Evolutionary conservation across 1,139 yeast species (phyloP).

Genomic region (Suhomyces bribrorum): DNA sequence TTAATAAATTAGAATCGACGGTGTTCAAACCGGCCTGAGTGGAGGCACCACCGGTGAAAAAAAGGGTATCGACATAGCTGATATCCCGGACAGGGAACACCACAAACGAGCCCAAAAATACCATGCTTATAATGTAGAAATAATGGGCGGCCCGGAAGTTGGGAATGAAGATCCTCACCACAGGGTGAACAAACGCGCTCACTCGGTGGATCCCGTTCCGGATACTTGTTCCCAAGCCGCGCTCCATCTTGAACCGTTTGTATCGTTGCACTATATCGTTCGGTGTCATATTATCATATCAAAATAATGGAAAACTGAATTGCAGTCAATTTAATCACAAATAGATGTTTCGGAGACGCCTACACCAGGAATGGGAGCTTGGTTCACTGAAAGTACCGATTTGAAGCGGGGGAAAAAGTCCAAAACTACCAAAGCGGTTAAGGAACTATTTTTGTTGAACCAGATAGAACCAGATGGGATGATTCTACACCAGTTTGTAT

Average conservation of each 20-base stretch:
- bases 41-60: slow-evolving; percentile 70
- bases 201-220: slow-evolving; percentile 29
- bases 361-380: not conserved
- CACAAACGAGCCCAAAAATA: slow-evolving; percentile 67
- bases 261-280: slow-evolving; percentile 6
- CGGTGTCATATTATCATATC: slow-evolving; percentile 9
- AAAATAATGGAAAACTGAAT: not conserved
- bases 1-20: slow-evolving; percentile 59
- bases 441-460: no score
- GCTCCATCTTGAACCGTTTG: slow-evolving; percentile 11
- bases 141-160: slow-evolving; percentile 82
- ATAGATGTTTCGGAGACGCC: no score
- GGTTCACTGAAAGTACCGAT: no score
- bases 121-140: slow-evolving; percentile 54
- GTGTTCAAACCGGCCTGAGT: slow-evolving; percentile 95
- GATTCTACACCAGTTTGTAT: no score
- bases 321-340: not conserved
- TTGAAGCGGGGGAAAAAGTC: not conserved
- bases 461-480: no score
- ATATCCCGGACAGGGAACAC: slow-evolving; percentile 72
- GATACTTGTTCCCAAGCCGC: slow-evolving; percentile 21
- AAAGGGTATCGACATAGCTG: slow-evolving; percentile 75
- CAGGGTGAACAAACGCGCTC: slow-evolving; percentile 39
- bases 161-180: slow-evolving; percentile 56
- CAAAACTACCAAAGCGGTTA: no score